A percentile compares a stretch with the other conserved stretches of the same genome.
Conservation (phyloP, 257 asterid species). For the Solanum sejunctum region DNA sequence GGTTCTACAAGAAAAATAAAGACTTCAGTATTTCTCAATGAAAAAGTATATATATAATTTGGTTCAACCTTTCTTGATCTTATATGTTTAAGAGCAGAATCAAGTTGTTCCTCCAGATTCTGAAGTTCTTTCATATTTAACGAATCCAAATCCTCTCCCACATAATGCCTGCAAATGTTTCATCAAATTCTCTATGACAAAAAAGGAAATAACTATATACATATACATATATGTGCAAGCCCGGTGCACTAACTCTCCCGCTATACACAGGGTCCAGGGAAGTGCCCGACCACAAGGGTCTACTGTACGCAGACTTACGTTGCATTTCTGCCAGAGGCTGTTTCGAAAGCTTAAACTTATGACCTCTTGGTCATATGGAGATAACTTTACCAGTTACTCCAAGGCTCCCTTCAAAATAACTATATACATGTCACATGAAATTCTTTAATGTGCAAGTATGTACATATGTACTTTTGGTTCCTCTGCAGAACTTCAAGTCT, state of each 20-base stretch:
- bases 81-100: slow-evolving; percentile 37
- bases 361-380: too few relatives aligned
- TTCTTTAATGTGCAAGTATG: background rate
- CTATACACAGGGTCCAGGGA: too few relatives aligned
- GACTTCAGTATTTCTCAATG: background rate
- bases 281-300: too few relatives aligned
- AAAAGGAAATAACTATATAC: too few relatives aligned
- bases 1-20: background rate
- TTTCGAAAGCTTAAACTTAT: too few relatives aligned
- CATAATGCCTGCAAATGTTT: slow-evolving; percentile 31
- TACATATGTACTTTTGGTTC: slow-evolving; percentile 26
- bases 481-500: slow-evolving; percentile 46
- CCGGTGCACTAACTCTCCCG: too few relatives aligned
- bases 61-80: slow-evolving; percentile 39
- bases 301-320: too few relatives aligned
- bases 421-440: background rate
- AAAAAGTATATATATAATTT: background rate
- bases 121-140: slow-evolving; percentile 49
- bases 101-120: slow-evolving; percentile 53
- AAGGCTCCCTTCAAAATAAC: too few relatives aligned
- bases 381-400: too few relatives aligned
- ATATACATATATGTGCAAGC: too few relatives aligned
- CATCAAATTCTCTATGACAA: background rate
- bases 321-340: too few relatives aligned
- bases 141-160: slow-evolving; percentile 49